Evolutionary conservation across 768 basidiomycete species (phyloP), one percentile per base, ranked within the genome.

Genomic region (Auriscalpium microsporum): DNA sequence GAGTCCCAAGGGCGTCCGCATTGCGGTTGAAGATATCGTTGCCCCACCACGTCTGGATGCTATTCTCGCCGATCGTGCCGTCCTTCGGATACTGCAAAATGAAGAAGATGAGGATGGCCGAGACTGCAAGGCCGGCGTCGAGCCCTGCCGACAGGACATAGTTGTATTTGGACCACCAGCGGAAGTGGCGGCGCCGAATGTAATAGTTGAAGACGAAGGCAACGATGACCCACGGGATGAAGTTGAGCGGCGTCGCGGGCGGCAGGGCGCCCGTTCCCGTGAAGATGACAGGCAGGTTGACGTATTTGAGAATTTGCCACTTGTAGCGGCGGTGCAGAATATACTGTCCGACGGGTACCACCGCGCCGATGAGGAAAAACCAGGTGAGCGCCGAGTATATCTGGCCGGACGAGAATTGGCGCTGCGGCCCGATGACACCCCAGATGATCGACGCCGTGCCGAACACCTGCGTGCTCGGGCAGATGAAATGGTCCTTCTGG

Each of bases 361-460:
- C n/a, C n/a, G n/a, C n/a, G n/a, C 90, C 90, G 56, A 88, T 64
- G 56, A 90, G 78, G 85, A 92, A 92, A 73, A 87, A 90, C 67
- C 81, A 82, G 4, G 76, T 64, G 17, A 90, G 75, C n/a, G 3
- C 72, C 49, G 52, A 21, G 10, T 53, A 53, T 23, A 45, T 10
- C 11, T 81, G 78, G 11, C 86, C 87, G 16, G 71, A 48, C 2
- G 81, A 86, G 74, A 87, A 91, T 64, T 83, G 77, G n/a, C 80
- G 74, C 28, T 71, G 73, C 10, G 90, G 89, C 3, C 88, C 87
- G 54, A 92, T 86, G 55, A 88, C 86, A 59, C 90, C 86, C 67
- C 66, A 69, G 60, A 91, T 79, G 59, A 91, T 78, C 58, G 80
- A 82, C 21, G 89, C 88, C 2, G 86, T 87, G 42, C 86, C 86